Evolutionary conservation across 345 rosid species (phyloP), one percentile per base, ranked within the genome.

Genomic region (Psidium guajava): DNA sequence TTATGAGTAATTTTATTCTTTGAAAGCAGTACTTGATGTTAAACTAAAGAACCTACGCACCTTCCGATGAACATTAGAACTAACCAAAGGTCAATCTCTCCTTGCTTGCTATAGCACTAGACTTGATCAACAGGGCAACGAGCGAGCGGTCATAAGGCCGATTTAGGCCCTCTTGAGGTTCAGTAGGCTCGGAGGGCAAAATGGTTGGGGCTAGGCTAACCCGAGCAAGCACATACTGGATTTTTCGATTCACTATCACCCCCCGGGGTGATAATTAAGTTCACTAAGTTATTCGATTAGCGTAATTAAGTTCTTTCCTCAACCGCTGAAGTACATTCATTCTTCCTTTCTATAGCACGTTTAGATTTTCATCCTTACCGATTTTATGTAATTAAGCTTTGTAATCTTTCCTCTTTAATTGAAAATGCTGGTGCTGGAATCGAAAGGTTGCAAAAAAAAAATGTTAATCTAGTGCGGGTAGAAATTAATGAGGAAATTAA

Each of bases 51-150:
- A 69, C 12, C 18, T 32, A 21, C 1, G 13, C 21, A 18, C 12
- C 12, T 32, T 40, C 1, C 1, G 7, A 18, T 16, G 13, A 18
- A 32, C 0, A 21, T 69, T 21, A 36, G 9, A 6, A 22, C 77
- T 36, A 36, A 32, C 13, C 47, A 4, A 4, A 69, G 47, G 8
- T 18, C 22, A 8, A 18, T 9, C 0, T 69, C 77, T 69, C 6
- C 77, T 1, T 0, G 6, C 47, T 69, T 1, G 47, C 11, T 32
- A 11, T 32, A 8, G 10, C 44, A 32, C 44, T 18, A 16, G 44
- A 8, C 24, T 0, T 32, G 12, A 32, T 32, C 6, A 32, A 69
- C 1, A 12, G 24, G 75, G 0, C 0, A 27, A 40, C 40, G 5
- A 27, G 21, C 5, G 2, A 22, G 58, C 58, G 5, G 6, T 59